Evolutionary conservation across 2,329 filamentous ascomycete species (phyloP).

Genomic region (Huntiella omanensis): DNA sequence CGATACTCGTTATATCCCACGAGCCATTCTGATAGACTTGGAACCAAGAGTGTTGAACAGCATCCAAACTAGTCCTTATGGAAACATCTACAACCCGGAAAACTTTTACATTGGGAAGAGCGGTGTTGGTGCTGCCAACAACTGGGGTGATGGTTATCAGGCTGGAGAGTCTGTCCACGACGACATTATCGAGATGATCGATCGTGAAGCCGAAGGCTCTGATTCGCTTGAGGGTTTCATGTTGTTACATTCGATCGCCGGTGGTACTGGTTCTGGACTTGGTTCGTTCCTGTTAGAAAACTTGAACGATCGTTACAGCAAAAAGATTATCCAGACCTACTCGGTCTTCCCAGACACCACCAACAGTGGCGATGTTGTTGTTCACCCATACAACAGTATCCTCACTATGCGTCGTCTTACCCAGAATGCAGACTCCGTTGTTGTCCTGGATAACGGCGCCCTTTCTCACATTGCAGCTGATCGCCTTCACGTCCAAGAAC

Average conservation of each 20-base stretch:
- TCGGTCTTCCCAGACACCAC: slow-evolving; percentile 94
- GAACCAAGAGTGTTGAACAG: slow-evolving; percentile 84
- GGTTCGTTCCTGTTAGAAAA: slow-evolving; percentile 88
- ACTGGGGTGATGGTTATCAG: slow-evolving; percentile 94
- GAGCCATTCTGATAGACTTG: slow-evolving; percentile 85
- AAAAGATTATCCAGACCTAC: slow-evolving; percentile 98
- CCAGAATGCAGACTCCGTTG: slow-evolving; percentile 92
- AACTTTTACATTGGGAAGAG: slow-evolving; percentile 96
- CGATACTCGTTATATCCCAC: slow-evolving; percentile 93
- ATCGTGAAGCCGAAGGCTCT: slow-evolving; percentile 92
- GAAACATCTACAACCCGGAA: slow-evolving; percentile 98
- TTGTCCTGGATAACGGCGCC: slow-evolving; percentile 91
- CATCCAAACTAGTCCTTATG: slow-evolving; percentile 86
- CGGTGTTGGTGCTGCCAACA: slow-evolving; percentile 87
- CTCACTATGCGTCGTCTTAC: slow-evolving; percentile 79
- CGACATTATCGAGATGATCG: slow-evolving; percentile 98
- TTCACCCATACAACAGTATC: slow-evolving; percentile 95
- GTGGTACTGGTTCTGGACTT: slow-evolving; percentile 87
- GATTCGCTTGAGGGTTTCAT: slow-evolving; percentile 98
- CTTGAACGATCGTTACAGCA: slow-evolving; percentile 92
- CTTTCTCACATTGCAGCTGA: slow-evolving; percentile 87
- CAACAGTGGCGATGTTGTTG: slow-evolving; percentile 73
- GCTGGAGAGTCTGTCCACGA: slow-evolving; percentile 83
- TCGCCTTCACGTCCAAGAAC: slow-evolving; percentile 81
- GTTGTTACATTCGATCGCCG: slow-evolving; percentile 95